Evolutionary conservation across 2,329 filamentous ascomycete species (phyloP), one percentile per base, ranked within the genome.

Genomic region (Dissoconium aciculare): DNA sequence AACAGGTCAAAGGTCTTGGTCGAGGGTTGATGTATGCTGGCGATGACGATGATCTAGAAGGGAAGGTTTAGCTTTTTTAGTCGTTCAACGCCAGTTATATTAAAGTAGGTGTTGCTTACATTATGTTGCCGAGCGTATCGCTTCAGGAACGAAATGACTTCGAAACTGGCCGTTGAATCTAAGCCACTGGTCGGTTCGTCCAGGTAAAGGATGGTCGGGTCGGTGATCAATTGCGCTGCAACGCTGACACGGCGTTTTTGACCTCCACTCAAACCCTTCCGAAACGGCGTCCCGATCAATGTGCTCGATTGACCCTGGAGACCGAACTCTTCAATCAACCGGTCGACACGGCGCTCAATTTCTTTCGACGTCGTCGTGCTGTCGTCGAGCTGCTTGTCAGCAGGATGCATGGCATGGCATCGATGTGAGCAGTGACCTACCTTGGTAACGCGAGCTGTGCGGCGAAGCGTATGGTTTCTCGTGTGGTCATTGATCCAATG

Each of bases 111-210:
- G n/a, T n/a, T n/a, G 33, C 63, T 36, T 44, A 75, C 72, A 28
- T 74, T 74, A 45, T 78, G 69, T 31, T 63, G 60, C 41, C 61
- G 64, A 1, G 72, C 78, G 15, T 82, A 62, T 4, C 60, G 57
- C 42, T 65, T 70, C 17, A 84, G 65, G 48, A 78, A 81, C 3
- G 62, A 72, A 30, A 85, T 71, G 9, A 89, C 77, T 50, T 87
- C 78, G 38, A 59, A 72, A 39, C 74, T 79, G 0, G 76, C 74
- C 0, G 71, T 71, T 3, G 78, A 84, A 52, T 91, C 82, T 3
- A 89, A 60, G 0, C 82, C 82, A 42, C 75, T 81, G 0, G 81
- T 89, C 0, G 79, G 80, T 50, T 87, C 80, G 46, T 87, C 79
- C 15, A 89, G 58, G 44, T 89, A 87, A 13, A 89, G 52, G 9